Conservation (phyloP, 352 stramenopile genomes). For the Phytophthora podocarpi region DNA sequence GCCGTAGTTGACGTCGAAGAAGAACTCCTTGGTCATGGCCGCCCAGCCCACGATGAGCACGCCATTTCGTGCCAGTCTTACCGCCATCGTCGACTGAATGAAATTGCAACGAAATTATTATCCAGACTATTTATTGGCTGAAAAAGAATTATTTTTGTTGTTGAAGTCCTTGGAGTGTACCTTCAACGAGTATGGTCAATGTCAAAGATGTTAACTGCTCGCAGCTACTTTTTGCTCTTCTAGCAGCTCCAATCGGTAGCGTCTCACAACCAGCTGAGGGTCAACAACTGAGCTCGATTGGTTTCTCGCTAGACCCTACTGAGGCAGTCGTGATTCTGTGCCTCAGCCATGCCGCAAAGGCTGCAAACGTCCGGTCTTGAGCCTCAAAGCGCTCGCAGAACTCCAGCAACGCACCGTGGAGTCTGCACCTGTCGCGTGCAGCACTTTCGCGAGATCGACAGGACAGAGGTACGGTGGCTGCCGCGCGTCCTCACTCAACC, state of each 20-base stretch:
- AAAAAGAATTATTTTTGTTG: conserved; percentile 10
- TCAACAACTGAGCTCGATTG: too few relatives aligned
- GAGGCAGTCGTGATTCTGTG: too few relatives aligned
- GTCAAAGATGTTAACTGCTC: too few relatives aligned
- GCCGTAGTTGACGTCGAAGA: conserved; percentile 84
- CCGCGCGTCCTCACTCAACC: conserved; percentile 24
- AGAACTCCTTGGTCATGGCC: conserved; percentile 64
- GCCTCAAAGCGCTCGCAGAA: conserved; percentile 24
- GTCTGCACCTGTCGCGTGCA: conserved; percentile 17
- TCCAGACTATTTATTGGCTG: too few relatives aligned
- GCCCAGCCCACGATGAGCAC: conserved; percentile 70
- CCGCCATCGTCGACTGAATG: conserved; percentile 4
- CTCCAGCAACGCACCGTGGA: conserved; percentile 1
- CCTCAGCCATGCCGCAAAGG: conserved; percentile 21
- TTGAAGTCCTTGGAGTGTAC: too few relatives aligned
- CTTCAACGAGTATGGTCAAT: too few relatives aligned
- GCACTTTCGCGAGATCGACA: conserved; percentile 24
- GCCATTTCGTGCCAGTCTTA: conserved; percentile 43
- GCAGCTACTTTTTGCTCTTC: too few relatives aligned
- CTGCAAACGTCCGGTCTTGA: conserved; percentile 18
- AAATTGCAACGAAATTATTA: conserved; percentile 1
- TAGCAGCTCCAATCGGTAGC: too few relatives aligned
- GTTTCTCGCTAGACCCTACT: too few relatives aligned
- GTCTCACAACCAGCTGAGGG: too few relatives aligned
- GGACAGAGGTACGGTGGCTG: conserved; percentile 29